Conservation (phyloP, 257 asterid species). For the Nyctanthes arbortristis region DNA sequence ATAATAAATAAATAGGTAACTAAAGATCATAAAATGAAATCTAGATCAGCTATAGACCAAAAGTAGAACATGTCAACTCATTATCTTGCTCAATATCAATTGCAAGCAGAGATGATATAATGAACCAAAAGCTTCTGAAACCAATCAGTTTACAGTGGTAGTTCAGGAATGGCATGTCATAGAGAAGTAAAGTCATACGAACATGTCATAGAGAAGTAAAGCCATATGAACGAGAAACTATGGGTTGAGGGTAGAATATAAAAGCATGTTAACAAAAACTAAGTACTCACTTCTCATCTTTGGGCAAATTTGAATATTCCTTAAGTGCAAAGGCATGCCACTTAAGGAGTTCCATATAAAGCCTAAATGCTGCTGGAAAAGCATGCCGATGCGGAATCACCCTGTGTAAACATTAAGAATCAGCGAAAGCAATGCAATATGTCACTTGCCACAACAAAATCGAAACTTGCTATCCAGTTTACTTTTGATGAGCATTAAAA, state of each 20-base stretch:
- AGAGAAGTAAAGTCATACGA: not conserved
- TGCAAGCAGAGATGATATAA: not conserved
- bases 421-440: slow-evolving; percentile 12
- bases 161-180: not conserved
- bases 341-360: slow-evolving; percentile 86
- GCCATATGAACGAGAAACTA: not conserved
- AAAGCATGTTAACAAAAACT: not conserved
- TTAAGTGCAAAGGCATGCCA: slow-evolving; percentile 64
- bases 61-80: not conserved
- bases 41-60: slow-evolving; percentile 5
- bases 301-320: slow-evolving; percentile 52
- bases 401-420: slow-evolving; percentile 43
- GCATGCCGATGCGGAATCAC: slow-evolving; percentile 69
- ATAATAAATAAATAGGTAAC: no score
- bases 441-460: not conserved
- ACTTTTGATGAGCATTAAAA: not conserved
- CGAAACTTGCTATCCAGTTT: slow-evolving; percentile 14
- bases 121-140: not conserved
- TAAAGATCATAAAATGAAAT: slow-evolving; percentile 8
- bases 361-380: slow-evolving; percentile 85
- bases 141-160: slow-evolving; percentile 7
- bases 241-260: not conserved
- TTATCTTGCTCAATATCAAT: not conserved
- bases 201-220: not conserved
- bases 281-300: slow-evolving; percentile 70